These are phyloP conservation scores for Thraustochytrium sp. DNA, from an alignment of 352 stramenopile genomes.

Conservation along the genomic window DNA sequence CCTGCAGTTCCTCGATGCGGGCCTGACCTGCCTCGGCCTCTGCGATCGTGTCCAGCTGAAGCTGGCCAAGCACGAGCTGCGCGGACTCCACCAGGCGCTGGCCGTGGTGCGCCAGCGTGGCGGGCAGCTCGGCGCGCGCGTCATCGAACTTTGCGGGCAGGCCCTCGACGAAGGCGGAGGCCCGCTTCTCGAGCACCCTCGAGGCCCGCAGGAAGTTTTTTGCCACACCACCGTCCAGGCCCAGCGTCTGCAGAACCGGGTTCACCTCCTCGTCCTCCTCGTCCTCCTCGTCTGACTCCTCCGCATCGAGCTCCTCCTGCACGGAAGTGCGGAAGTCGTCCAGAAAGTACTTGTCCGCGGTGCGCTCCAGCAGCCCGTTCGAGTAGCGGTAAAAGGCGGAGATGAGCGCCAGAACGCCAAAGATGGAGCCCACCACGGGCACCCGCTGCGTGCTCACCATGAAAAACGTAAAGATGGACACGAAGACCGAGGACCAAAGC, in stretches of 20 bases:
- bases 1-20: not conserved
- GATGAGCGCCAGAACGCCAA: not conserved
- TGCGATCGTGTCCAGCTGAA: not conserved
- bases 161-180: not conserved
- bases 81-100: not conserved
- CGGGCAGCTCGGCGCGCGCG: not conserved
- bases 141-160: too few species aligned
- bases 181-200: not conserved
- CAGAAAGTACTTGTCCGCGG: not conserved
- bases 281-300: not conserved
- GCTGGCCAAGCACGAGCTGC: not conserved
- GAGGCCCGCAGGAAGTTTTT: not conserved
- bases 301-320: not conserved
- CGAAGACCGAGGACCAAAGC: not conserved
- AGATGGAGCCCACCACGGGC: not conserved
- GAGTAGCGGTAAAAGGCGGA: slow-evolving; percentile 24
- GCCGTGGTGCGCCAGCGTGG: not conserved
- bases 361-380: slow-evolving; percentile 23
- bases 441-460: not conserved
- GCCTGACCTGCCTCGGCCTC: not conserved
- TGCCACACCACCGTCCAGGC: not conserved
- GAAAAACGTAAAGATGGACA: not conserved
- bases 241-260: not conserved
- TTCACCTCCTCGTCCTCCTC: not conserved
- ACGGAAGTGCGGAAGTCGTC: not conserved